phyloP scores from a whole-genome alignment of 2,329 filamentous ascomycete species.

The Diaporthe sp. region DNA sequence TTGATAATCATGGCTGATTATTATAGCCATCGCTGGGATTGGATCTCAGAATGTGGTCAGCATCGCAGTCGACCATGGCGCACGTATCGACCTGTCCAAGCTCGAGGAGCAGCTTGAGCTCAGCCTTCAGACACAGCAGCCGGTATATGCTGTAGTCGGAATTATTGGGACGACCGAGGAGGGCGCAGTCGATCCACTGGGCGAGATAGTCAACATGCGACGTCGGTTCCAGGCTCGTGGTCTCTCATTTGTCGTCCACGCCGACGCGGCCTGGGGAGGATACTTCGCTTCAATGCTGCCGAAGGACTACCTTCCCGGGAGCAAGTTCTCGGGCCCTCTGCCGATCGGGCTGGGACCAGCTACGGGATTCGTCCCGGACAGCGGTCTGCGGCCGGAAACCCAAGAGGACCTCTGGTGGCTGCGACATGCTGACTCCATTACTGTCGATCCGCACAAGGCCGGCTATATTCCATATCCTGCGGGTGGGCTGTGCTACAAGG shows the following conservation, averaged over 20 bases:
- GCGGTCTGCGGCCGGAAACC: constrained; percentile 52
- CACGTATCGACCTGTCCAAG: constrained; percentile 53
- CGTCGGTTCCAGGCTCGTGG: constrained; percentile 57
- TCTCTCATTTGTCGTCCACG: constrained; percentile 61
- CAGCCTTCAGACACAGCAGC: constrained; percentile 48
- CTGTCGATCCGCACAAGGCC: constrained; percentile 63
- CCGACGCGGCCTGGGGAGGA: constrained; percentile 64
- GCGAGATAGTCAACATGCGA: constrained; percentile 55
- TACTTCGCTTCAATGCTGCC: constrained; percentile 63
- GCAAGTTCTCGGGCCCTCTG: constrained; percentile 44
- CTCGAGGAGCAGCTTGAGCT: constrained; percentile 51
- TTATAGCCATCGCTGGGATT: constrained; percentile 58
- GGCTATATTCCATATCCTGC: constrained; percentile 63
- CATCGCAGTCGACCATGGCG: constrained; percentile 56
- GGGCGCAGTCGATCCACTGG: constrained; percentile 59
- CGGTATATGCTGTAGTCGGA: constrained; percentile 60
- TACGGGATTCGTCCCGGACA: constrained; percentile 53
- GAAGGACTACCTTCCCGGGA: constrained; percentile 48
- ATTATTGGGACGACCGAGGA: constrained; percentile 64
- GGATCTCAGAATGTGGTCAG: constrained; percentile 58
- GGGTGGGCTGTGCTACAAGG: constrained; percentile 59
- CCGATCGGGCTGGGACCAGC: not conserved
- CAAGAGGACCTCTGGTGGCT: constrained; percentile 57
- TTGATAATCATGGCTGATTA: not conserved
- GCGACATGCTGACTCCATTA: constrained; percentile 59